A percentile compares a stretch with the other conserved stretches of the same genome.
These are phyloP conservation scores for Alternaria longipes DNA, from an alignment of 2,329 filamentous ascomycete genomes.

Conservation along the genomic window DNA sequence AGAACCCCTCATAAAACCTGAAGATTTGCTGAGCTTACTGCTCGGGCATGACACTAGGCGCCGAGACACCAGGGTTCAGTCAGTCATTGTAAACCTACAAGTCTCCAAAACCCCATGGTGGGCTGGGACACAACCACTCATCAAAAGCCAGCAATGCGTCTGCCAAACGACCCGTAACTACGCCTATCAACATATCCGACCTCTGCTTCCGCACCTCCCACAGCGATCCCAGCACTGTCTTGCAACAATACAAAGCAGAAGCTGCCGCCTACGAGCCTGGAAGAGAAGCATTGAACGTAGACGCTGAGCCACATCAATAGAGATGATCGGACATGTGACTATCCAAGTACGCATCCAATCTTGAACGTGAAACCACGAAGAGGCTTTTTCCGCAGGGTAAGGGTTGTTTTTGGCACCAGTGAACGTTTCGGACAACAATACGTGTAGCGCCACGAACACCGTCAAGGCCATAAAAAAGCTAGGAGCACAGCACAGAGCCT, in stretches of 20 bases:
- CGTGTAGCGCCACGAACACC: background rate
- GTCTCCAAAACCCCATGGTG: background rate
- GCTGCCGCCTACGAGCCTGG: no score
- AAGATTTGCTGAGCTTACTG: background rate
- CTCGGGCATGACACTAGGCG: constrained; percentile 5
- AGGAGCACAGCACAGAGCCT: background rate
- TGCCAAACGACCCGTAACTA: no score
- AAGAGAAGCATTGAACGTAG: no score
- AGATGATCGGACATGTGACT: background rate
- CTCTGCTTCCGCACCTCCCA: no score
- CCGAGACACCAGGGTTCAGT: background rate
- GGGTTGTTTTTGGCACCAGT: background rate
- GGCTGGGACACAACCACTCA: background rate
- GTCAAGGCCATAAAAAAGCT: background rate
- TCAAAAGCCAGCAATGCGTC: no score
- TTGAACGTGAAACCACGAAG: background rate
- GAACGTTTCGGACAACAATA: background rate
- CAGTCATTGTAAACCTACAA: background rate
- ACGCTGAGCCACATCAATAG: no score
- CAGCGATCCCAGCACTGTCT: no score
- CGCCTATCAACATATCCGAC: no score
- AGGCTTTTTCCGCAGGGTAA: background rate
- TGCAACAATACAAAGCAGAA: no score
- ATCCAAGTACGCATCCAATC: background rate
- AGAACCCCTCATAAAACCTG: background rate